Percentiles rank a stretch among this genome's conserved stretches.
phyloP scores from a whole-genome alignment of 371 early-diverging fungal genomes.

The Coemansia sp. region DNA sequence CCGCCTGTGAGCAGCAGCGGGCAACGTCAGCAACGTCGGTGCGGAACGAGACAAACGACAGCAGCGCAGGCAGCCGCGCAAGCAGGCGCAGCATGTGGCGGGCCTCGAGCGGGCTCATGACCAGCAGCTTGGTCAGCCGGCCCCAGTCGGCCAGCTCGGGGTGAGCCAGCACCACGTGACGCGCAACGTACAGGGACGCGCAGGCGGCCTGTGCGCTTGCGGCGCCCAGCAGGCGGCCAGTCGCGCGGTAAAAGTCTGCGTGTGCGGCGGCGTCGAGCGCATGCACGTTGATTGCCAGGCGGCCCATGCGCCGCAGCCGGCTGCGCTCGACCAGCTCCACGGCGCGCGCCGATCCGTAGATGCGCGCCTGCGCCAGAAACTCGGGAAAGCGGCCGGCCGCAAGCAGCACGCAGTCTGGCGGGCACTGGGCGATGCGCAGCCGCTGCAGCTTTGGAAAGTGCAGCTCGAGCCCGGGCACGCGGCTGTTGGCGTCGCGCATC shows the following conservation, averaged over 20 bases:
- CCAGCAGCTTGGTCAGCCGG: background rate
- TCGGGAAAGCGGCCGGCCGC: slow-evolving; percentile 2
- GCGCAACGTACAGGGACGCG: slow-evolving; percentile 1
- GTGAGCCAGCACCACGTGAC: background rate
- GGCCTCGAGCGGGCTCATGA: slow-evolving; percentile 6
- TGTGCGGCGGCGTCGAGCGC: background rate
- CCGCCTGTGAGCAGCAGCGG: too few species aligned
- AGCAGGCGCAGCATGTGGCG: background rate
- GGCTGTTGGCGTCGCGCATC: background rate
- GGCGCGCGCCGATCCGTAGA: background rate
- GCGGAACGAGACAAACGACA: slow-evolving; percentile 6
- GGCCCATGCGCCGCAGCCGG: background rate
- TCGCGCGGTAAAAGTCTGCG: too few species aligned
- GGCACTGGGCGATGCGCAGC: background rate
- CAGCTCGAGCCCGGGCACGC: background rate
- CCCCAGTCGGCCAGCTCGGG: background rate
- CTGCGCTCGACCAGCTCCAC: background rate
- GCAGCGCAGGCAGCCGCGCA: background rate
- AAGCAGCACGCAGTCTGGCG: background rate
- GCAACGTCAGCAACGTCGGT: background rate
- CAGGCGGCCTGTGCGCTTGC: background rate
- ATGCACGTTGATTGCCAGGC: slow-evolving; percentile 1
- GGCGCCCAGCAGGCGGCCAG: background rate
- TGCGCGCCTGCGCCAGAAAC: background rate
- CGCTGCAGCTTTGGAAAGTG: background rate